Evolutionary conservation across 2,329 filamentous ascomycete genomes (phyloP), one percentile per base, ranked within the genome.

Genomic region (Fusarium lyarnte): DNA sequence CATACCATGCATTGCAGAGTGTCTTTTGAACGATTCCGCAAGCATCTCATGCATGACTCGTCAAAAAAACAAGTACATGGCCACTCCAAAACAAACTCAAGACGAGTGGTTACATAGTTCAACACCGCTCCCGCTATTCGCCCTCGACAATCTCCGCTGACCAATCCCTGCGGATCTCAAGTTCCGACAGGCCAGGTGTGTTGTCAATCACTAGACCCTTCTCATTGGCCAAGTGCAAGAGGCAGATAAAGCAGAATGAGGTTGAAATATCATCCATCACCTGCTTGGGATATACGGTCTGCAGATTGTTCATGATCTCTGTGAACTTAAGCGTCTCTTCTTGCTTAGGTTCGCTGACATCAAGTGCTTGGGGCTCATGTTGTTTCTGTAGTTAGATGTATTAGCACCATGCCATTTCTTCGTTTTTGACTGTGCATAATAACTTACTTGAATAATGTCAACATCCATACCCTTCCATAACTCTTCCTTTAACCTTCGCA

Each of bases 201-300:
- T 89, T 89, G 73, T 92, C 88, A 70, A 98, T 92, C 29, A 92
- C 87, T 42, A 98, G 85, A 0, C 95, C 95, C 84, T 97, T 95
- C 79, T 98, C 95, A 82, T 98, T 98, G 66, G 95, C 95, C 77
- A 98, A 81, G 82, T 98, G 95, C 73, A 98, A 84, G 64, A 97
- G 84, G 77, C 93, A 97, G 78, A 99, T 99, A 83, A 98, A 99
- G 81, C 96, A 97, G 82, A 85, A 92, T 71, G 89, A 97, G 0
- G 96, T 99, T 39, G 94, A 97, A 78, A 99, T 98, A 82, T 99
- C 96, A 68, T 92, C 91, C 90, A 99, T 93, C 67, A 91, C 90
- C 74, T 93, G 88, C 81, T 93, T 93, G 16, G 94, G 92, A 78
- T 99, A 99, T 12, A 97, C 94, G 8, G 87, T 83, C 79, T 97